phyloP scores from a whole-genome alignment of 2,329 filamentous ascomycete species.

The Pseudogymnoascus sp. region DNA sequence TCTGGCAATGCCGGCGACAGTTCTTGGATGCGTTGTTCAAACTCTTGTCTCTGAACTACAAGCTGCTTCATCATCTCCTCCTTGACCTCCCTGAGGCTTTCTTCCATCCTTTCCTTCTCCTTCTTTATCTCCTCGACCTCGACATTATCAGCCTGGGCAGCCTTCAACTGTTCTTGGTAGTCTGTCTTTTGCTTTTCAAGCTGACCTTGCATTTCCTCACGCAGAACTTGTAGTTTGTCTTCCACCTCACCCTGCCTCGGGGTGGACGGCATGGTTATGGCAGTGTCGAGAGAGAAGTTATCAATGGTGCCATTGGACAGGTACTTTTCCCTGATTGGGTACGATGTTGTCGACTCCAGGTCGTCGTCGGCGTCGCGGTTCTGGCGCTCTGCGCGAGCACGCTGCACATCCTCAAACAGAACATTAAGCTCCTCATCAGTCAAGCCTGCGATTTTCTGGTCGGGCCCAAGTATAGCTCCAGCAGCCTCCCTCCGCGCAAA shows the following conservation, averaged over 20 bases:
- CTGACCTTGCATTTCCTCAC: slow-evolving; percentile 76
- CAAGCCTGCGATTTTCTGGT: slow-evolving; percentile 83
- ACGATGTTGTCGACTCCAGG: slow-evolving; percentile 80
- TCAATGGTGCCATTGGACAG: slow-evolving; percentile 90
- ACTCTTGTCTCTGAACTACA: slow-evolving; percentile 73
- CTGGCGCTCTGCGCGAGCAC: slow-evolving; percentile 70
- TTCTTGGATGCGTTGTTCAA: slow-evolving; percentile 75
- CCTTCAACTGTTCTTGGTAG: slow-evolving; percentile 69
- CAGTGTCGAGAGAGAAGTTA: slow-evolving; percentile 92
- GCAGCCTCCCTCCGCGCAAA: slow-evolving; percentile 91
- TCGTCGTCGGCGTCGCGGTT: slow-evolving; percentile 79
- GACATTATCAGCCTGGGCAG: slow-evolving; percentile 64
- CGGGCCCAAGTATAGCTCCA: slow-evolving; percentile 76
- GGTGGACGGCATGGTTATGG: slow-evolving; percentile 88
- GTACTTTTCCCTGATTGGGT: slow-evolving; percentile 86
- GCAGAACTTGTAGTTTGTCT: slow-evolving; percentile 64
- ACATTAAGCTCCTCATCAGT: slow-evolving; percentile 92
- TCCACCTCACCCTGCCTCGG: slow-evolving; percentile 73
- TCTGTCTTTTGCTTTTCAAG: slow-evolving; percentile 79
- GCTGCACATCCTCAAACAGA: slow-evolving; percentile 88
- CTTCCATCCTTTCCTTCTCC: slow-evolving; percentile 81
- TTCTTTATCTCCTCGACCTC: slow-evolving; percentile 77
- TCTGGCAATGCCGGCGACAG: slow-evolving; percentile 47
- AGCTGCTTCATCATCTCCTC: slow-evolving; percentile 85
- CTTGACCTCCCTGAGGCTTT: slow-evolving; percentile 69